Base-by-base conservation (phyloP, 2,329 filamentous ascomycete species). In the Botrytis galanthina region DNA sequence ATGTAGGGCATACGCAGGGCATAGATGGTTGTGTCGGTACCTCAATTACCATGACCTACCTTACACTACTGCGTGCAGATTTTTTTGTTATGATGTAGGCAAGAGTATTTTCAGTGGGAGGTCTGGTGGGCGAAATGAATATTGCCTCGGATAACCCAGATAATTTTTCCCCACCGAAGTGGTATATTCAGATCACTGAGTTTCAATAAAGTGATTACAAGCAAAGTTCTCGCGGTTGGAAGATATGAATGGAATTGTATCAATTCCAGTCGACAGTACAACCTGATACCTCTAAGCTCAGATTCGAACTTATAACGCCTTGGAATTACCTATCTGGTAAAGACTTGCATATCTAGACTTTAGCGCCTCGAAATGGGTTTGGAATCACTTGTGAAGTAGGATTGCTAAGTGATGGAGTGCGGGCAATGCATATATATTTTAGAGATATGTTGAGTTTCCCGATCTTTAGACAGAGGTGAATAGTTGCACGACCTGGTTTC, bases 271-370 rank as follows among this genome's bases (percentile, higher is more conserved):
- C 42, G 42, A 44, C 1, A 44, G 18, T 18, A 44, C 14, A 44
- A 44, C 18, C 16, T 44, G 18, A 44, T 20, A 44, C 42, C 18
- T 2, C 16, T 16, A 44, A 44, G 7, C 16, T 44, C 16, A 18
- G 16, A 44, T 44, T 44, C 42, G 16, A 20, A 44, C 1, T 44
- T 44, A 7, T 44, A 16, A 16, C 42, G 42, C 16, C 42, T 44
- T 18, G 42, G 1, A 44, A 44, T 44, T 20, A 7, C 16, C 42
- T 16, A 7, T 20, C 20, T 83, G 14, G 81, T 82, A 63, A 83
- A 72, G 9, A 20, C 4, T 70, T 22, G 67, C 3, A 57, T 70
- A 18, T 44, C 42, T 20, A 44, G 42, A 44, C 16, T 44, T 7
- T 18, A 6, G 42, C 4, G 5, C 16, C 6, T 44, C 16, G 16